Conservation (phyloP, 2,329 filamentous ascomycete species). For the Monilinia fructicola region DNA sequence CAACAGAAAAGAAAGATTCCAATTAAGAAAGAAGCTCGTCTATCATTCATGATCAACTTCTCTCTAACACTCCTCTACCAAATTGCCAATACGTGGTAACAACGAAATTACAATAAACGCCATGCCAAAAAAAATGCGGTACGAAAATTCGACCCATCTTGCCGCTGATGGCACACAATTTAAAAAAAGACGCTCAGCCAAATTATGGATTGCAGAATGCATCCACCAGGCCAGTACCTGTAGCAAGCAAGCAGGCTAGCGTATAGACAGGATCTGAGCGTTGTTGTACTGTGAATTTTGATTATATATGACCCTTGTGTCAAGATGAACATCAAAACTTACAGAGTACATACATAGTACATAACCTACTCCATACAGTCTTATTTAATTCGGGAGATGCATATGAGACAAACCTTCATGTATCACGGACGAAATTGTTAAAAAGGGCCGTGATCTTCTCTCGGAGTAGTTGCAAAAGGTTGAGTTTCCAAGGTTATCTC, state of each 20-base stretch:
- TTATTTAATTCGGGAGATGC: neutral
- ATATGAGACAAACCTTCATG: neutral
- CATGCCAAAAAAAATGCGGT: neutral
- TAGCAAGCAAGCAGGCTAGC: neutral
- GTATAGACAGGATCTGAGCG: neutral
- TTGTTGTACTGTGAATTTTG: neutral
- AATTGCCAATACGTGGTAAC: neutral
- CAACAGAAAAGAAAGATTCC: too few relatives aligned
- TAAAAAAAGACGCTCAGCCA: neutral
- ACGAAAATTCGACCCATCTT: neutral
- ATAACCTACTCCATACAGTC: too few relatives aligned
- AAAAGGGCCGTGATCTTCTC: constrained; percentile 3
- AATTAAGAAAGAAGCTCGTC: too few relatives aligned
- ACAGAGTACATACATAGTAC: too few relatives aligned
- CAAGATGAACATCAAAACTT: too few relatives aligned
- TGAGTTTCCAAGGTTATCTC: constrained; percentile 12
- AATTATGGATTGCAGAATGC: neutral
- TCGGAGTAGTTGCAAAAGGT: neutral
- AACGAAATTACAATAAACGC: neutral
- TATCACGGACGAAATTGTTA: constrained; percentile 1
- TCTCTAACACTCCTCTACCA: too few relatives aligned
- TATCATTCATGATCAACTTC: neutral
- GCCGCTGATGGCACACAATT: neutral
- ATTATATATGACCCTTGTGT: too few relatives aligned
- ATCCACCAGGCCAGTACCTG: neutral